phyloP scores from a whole-genome alignment of 495 filamentous ascomycete species.

The Recurvomyces mirabilis region DNA sequence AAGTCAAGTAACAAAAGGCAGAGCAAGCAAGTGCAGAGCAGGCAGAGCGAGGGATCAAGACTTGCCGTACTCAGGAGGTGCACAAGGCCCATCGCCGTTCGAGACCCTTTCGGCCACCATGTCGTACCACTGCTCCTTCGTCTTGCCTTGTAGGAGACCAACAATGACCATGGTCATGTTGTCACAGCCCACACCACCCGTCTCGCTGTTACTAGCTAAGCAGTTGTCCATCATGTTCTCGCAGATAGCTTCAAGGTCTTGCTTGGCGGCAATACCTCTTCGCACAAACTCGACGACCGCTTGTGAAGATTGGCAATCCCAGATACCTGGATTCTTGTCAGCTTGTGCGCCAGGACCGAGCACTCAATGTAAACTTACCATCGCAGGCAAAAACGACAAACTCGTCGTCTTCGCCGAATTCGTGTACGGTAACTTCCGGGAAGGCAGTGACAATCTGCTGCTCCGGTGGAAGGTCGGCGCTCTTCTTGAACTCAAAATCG shows the following conservation, averaged over 20 bases:
- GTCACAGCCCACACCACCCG: constrained; percentile 94
- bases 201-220: constrained; percentile 91
- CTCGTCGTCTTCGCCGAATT: constrained; percentile 85
- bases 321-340: constrained; percentile 61
- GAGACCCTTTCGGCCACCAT: constrained; percentile 88
- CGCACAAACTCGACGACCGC: constrained; percentile 94
- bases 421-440: constrained; percentile 84
- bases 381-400: constrained; percentile 96
- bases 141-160: constrained; percentile 78
- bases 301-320: constrained; percentile 98
- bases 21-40: too few species aligned
- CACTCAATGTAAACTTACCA: constrained; percentile 50
- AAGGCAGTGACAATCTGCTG: constrained; percentile 96
- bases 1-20: too few species aligned
- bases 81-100: constrained; percentile 94
- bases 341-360: neutral
- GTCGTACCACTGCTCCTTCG: constrained; percentile 96
- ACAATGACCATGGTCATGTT: constrained; percentile 98
- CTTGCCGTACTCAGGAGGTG: constrained; percentile 99
- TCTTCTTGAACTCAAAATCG: constrained; percentile 99
- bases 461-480: constrained; percentile 86
- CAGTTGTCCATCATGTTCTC: constrained; percentile 99
- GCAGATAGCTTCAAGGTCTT: constrained; percentile 83
- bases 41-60: too few species aligned
- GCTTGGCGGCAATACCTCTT: constrained; percentile 88